Conservation (phyloP, 2,329 filamentous ascomycete genomes). For the Monilinia polystroma region DNA sequence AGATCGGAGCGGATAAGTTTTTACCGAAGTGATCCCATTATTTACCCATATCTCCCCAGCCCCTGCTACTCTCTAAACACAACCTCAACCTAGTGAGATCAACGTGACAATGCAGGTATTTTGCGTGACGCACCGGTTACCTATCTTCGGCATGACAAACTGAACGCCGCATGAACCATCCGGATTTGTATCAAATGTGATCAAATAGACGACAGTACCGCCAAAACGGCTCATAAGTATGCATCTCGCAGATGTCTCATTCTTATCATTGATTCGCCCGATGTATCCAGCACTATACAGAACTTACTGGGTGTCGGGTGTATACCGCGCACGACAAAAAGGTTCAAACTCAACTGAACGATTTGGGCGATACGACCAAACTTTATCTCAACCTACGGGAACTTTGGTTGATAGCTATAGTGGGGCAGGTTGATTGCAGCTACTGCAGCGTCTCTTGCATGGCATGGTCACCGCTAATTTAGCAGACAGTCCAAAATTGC, state of each 20-base stretch:
- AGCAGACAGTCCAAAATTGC: background rate
- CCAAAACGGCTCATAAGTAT: constrained; percentile 8
- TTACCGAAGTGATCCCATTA: background rate
- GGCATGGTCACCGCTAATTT: constrained; percentile 3
- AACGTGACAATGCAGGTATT: background rate
- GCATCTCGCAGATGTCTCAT: background rate
- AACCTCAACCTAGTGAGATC: background rate
- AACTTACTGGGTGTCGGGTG: background rate
- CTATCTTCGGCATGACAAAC: constrained; percentile 1
- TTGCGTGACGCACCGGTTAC: constrained; percentile 4
- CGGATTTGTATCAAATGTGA: constrained; percentile 6
- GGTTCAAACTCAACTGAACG: background rate
- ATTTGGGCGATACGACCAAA: constrained; percentile 11
- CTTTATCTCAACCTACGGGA: background rate
- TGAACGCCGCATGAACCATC: constrained; percentile 7
- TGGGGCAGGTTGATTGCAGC: background rate
- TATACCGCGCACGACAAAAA: constrained; percentile 4
- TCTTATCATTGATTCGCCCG: constrained; percentile 3
- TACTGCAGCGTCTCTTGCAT: constrained; percentile 8
- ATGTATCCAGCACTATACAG: background rate
- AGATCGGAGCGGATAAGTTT: background rate
- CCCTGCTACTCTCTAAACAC: background rate
- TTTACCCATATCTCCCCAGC: too few species aligned
- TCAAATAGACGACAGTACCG: constrained; percentile 3
- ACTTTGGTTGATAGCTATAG: constrained; percentile 6